A percentile compares a stretch with the other conserved stretches of the same genome.
Evolutionary conservation across 257 asterid genomes (phyloP).

Genomic region (Primulina eburnea): DNA sequence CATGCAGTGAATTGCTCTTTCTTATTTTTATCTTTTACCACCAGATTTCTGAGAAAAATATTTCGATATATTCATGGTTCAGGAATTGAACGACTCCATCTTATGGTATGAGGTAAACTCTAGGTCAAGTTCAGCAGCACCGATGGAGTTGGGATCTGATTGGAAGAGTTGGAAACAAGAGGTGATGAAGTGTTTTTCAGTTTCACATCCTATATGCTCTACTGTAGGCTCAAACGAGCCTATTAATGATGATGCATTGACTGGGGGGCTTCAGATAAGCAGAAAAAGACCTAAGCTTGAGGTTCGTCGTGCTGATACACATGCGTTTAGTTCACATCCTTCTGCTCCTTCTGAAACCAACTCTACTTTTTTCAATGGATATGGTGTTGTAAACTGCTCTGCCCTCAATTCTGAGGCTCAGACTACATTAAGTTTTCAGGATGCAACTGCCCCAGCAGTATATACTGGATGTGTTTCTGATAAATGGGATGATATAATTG

Average conservation of each 20-base stretch:
- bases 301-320: conserved; percentile 94
- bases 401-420: conserved; percentile 45
- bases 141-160: conserved; percentile 55
- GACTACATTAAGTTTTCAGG: conserved; percentile 34
- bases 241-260: conserved; percentile 41
- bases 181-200: conserved; percentile 85
- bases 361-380: conserved; percentile 44
- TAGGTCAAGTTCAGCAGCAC: conserved; percentile 46
- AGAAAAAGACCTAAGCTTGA: conserved; percentile 94
- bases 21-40: background rate
- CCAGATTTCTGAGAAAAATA: conserved; percentile 10
- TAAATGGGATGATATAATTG: conserved; percentile 69
- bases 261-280: conserved; percentile 53
- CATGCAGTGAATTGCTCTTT: conserved; percentile 11
- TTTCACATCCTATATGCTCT: conserved; percentile 51
- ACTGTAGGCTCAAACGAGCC: conserved; percentile 46
- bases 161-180: conserved; percentile 91
- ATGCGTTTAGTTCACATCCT: conserved; percentile 53
- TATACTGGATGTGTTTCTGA: conserved; percentile 41
- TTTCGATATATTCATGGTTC: conserved; percentile 22
- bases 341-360: conserved; percentile 49
- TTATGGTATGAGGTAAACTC: conserved; percentile 73
- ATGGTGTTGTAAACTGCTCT: conserved; percentile 31
- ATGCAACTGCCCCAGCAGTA: conserved; percentile 33
- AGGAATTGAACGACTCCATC: conserved; percentile 83